These are phyloP conservation scores for Tolypocladium cylindrosporum DNA, from an alignment of 2,329 filamentous ascomycete genomes.

Conservation along the genomic window DNA sequence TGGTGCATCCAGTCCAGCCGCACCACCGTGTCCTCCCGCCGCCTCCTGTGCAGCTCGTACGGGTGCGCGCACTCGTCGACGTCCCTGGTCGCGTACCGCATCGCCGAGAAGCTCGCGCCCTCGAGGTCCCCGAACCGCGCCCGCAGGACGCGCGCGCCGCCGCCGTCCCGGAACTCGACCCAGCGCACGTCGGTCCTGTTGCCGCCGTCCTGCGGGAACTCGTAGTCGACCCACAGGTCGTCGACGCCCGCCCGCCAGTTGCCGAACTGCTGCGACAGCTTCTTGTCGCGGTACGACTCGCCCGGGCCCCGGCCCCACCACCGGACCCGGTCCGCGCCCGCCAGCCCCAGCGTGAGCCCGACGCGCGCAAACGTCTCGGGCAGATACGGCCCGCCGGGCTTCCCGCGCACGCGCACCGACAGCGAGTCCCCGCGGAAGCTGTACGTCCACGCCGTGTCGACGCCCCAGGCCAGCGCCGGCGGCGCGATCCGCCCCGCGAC, in stretches of 20 bases:
- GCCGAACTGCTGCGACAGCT: slow-evolving; percentile 47
- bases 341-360: slow-evolving; percentile 43
- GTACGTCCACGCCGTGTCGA: slow-evolving; percentile 42
- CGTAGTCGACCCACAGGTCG: slow-evolving; percentile 49
- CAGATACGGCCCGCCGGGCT: slow-evolving; percentile 34
- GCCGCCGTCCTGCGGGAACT: slow-evolving; percentile 58
- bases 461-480: slow-evolving; percentile 52
- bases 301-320: slow-evolving; percentile 62
- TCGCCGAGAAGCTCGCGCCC: slow-evolving; percentile 45
- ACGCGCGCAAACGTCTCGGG: slow-evolving; percentile 53
- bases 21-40: slow-evolving; percentile 41
- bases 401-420: slow-evolving; percentile 37
- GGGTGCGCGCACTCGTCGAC: slow-evolving; percentile 47
- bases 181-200: slow-evolving; percentile 56
- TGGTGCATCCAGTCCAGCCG: slow-evolving; percentile 53
- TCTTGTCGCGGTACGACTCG: slow-evolving; percentile 58
- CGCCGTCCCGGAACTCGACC: slow-evolving; percentile 35
- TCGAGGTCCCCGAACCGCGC: slow-evolving; percentile 35
- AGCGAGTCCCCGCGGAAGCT: slow-evolving; percentile 40
- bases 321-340: slow-evolving; percentile 25
- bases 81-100: slow-evolving; percentile 44
- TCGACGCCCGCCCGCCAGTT: slow-evolving; percentile 37
- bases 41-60: slow-evolving; percentile 43
- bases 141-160: slow-evolving; percentile 23
- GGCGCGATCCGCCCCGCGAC: slow-evolving; percentile 49